Base-by-base conservation (phyloP, 2,329 filamentous ascomycete species). In the Tolypocladium amazonense region DNA sequence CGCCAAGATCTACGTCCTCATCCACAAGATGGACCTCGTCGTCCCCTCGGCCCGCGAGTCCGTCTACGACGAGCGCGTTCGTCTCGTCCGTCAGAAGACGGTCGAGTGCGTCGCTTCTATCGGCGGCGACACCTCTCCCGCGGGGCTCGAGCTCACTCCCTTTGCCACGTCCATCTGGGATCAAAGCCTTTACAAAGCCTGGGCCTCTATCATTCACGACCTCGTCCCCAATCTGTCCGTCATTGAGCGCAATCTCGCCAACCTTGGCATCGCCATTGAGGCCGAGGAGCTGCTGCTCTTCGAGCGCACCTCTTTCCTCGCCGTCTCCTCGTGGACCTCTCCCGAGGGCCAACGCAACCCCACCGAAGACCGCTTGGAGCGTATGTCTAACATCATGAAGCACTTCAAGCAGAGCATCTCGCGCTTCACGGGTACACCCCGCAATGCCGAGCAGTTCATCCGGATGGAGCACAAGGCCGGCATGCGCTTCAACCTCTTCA, bases 101-200 rank as follows among this genome's bases (percentile, higher is more conserved):
- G 67, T 73, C 47, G 83, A 85, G 68, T 80, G 80, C 64, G 75
- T 79, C 54, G 68, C 71, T 58, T 71, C 70, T 6, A 65, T 74
- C 27, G 66, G 69, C 52, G 68, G 71, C 33, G 72, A 71, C 59
- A 63, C 71, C 56, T 63, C 63, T 55, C 61, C 72, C 58, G 63
- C 63, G 56, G 62, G 63, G 63, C 63, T 96, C 71, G 83, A 87
- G 64, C 82, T 97, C 62, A 90, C 90, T 61, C 92, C 92, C 61
- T 97, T 96, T 72, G 90, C 92, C 12, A 97, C 93, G 38, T 96
- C 90, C 59, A 99, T 99, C 70, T 99, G 94, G 94, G 94, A 99
- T 70, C 94, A 99, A 77, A 95, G 89, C 59, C 80, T 99, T 43
- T 99, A 97, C 80, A 96, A 96, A 75, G 94, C 94, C 1, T 99